Conservation (phyloP, 768 basidiomycete genomes). For the Boletus sp. region DNA sequence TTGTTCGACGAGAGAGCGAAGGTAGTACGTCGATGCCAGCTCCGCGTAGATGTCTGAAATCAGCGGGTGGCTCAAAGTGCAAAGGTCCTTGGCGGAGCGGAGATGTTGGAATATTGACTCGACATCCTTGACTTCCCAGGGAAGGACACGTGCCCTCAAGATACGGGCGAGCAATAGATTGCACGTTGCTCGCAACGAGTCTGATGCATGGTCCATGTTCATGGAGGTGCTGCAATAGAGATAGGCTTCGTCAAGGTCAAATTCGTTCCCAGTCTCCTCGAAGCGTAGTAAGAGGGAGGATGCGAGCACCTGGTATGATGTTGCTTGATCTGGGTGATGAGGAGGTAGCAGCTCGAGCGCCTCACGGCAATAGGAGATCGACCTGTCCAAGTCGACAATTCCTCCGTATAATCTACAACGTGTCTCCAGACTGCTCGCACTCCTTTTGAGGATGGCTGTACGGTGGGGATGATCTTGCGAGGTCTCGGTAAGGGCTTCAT, state of each 20-base stretch:
- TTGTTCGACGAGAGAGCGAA: slow-evolving; percentile 24
- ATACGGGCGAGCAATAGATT: slow-evolving; percentile 23
- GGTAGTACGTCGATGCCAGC: slow-evolving; percentile 21
- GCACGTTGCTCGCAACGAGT: slow-evolving; percentile 15
- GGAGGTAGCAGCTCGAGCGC: slow-evolving; percentile 21
- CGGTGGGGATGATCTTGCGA: slow-evolving; percentile 18
- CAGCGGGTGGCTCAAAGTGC: slow-evolving; percentile 19
- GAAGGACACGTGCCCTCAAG: slow-evolving; percentile 21
- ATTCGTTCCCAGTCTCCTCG: slow-evolving; percentile 23
- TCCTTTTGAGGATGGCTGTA: slow-evolving; percentile 12
- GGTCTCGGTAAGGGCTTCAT: slow-evolving; percentile 23
- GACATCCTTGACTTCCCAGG: slow-evolving; percentile 24
- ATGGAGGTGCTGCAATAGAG: slow-evolving; percentile 16
- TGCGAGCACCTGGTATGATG: slow-evolving; percentile 16
- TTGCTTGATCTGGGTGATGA: slow-evolving; percentile 15
- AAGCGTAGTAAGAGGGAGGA: slow-evolving; percentile 26
- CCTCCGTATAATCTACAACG: slow-evolving; percentile 18
- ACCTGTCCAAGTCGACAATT: slow-evolving; percentile 23
- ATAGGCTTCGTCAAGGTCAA: slow-evolving; percentile 27
- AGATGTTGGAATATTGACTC: slow-evolving; percentile 28
- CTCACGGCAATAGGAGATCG: slow-evolving; percentile 26
- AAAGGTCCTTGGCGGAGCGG: slow-evolving; percentile 22
- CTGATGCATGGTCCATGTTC: not conserved
- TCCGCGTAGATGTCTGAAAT: slow-evolving; percentile 25
- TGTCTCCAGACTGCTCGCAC: slow-evolving; percentile 16